Base-by-base conservation (phyloP, 495 filamentous ascomycete species). In the Talaromyces proteolyticus region DNA sequence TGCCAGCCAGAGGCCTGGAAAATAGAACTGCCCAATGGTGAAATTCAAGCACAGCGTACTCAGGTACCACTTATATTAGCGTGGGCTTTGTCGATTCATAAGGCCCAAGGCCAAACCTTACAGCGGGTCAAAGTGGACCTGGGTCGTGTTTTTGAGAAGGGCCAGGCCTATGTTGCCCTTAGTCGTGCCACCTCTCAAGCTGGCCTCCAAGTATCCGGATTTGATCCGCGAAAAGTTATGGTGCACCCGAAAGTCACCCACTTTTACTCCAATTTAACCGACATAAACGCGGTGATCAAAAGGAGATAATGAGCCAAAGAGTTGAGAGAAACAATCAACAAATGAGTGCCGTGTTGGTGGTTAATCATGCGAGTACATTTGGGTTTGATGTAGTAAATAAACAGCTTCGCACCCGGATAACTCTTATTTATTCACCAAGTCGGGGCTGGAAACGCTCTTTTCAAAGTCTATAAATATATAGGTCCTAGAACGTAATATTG, bases 1-100 rank as follows among this genome's bases (percentile, higher is more conserved):
- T 91, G 88, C 63, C 78, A 88, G 50, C 86, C 83, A 3, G 94
- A 97, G 59, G 73, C 79, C 7, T 98, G 94, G 94, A 98, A 95
- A 64, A 87, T 96, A 24, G 94, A 98, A 65, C 80, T 96, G 20
- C 94, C 94, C 12, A 96, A 87, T 42, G 93, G 93, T 38, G 93
- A 98, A 60, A 77, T 96, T 0, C 93, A 96, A 66, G 93, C 93
- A 2, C 82, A 84, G 29, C 86, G 76, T 19, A 58, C 65, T 51
- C 76, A 79, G 47, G 66, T 79, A 7, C 53, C 93, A 2, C 75
- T 98, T 25, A 97, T 97, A 46, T 76, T 98, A 10, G 93, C 93
- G 1, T 97, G 93, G 93, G 94, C 93, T 12, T 69, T 98, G 14
- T 95, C 89, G 2, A 97, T 98, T 53, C 93, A 98, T 73, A 98